A percentile compares a stretch with the other conserved stretches of the same genome.
Evolutionary conservation across 305 asterid species (phyloP).

Genomic region (Solanum hybrid): DNA sequence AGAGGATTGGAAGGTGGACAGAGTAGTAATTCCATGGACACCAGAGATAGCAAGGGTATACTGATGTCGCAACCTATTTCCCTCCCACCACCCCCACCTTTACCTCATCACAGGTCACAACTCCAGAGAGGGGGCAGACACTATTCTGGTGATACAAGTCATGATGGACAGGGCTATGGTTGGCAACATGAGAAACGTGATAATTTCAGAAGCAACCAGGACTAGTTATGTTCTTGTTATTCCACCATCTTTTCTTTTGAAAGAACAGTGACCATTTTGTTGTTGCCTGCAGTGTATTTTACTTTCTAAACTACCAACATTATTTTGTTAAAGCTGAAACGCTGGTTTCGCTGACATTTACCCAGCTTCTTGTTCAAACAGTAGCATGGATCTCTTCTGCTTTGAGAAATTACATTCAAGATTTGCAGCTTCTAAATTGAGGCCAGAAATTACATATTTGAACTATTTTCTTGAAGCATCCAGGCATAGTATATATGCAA

Average conservation of each 20-base stretch:
- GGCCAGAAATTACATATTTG: neutral
- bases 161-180: constrained; percentile 63
- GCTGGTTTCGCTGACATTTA: neutral
- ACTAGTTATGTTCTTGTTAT: constrained; percentile 15
- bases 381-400: neutral
- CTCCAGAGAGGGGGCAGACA: constrained; percentile 45
- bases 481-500: neutral
- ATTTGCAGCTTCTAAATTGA: neutral
- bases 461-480: neutral
- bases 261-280: neutral
- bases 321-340: neutral
- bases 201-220: constrained; percentile 39
- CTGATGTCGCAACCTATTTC: constrained; percentile 38
- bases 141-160: constrained; percentile 40
- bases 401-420: neutral
- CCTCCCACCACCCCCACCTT: constrained; percentile 60
- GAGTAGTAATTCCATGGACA: constrained; percentile 37
- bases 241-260: neutral
- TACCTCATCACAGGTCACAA: constrained; percentile 44
- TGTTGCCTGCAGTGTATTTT: neutral
- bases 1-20: constrained; percentile 41
- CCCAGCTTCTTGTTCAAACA: neutral
- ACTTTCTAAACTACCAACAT: neutral
- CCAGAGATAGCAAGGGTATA: constrained; percentile 45
- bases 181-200: constrained; percentile 54